A percentile compares a stretch with the other conserved stretches of the same genome.
Evolutionary conservation across 2,329 filamentous ascomycete genomes (phyloP).

Genomic region (Polytolypa hystricis): DNA sequence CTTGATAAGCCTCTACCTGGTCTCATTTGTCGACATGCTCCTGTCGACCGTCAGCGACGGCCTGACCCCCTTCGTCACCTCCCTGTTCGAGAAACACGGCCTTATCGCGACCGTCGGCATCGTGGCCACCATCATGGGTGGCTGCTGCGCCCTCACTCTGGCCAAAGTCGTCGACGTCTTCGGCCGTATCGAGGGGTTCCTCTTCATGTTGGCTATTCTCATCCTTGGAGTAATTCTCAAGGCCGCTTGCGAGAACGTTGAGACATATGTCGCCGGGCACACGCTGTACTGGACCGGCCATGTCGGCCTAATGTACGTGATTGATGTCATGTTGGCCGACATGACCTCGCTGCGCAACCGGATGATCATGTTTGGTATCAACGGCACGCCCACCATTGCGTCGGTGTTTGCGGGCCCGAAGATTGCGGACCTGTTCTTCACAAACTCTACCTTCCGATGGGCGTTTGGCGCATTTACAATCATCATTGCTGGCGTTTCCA

Average conservation of each 20-base stretch:
- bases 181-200: conserved; percentile 45
- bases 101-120: conserved; percentile 41
- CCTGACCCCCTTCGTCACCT: conserved; percentile 39
- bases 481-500: conserved; percentile 43
- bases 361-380: conserved; percentile 47
- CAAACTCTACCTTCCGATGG: conserved; percentile 48
- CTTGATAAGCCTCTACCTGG: conserved; percentile 18
- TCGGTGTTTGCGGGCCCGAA: conserved; percentile 35
- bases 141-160: conserved; percentile 43
- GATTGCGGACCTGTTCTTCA: conserved; percentile 42
- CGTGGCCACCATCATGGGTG: conserved; percentile 43
- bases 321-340: conserved; percentile 51
- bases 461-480: conserved; percentile 53
- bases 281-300: conserved; percentile 45
- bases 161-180: conserved; percentile 50
- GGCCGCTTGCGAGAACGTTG: conserved; percentile 14
- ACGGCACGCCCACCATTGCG: conserved; percentile 39
- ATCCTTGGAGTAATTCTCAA: conserved; percentile 36
- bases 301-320: conserved; percentile 42
- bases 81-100: conserved; percentile 39
- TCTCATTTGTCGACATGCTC: conserved; percentile 24
- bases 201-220: conserved; percentile 34
- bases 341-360: conserved; percentile 49
- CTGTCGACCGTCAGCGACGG: conserved; percentile 25
- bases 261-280: conserved; percentile 5